Evolutionary conservation across 805 yeast genomes (phyloP), one percentile per base, ranked within the genome.

Genomic region (Zygosaccharomyces pseudorouxii): DNA sequence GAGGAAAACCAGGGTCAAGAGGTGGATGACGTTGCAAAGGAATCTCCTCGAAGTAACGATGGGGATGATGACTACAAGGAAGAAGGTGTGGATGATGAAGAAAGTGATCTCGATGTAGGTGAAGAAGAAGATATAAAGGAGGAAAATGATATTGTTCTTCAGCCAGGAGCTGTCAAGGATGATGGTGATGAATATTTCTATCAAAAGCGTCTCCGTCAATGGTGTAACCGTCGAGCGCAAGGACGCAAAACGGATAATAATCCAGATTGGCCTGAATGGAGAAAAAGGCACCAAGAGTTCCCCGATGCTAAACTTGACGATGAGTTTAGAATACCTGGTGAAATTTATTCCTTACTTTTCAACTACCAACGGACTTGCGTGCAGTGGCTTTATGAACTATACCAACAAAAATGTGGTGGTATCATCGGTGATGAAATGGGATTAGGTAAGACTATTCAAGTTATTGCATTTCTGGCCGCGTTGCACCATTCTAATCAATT

Each of bases 401-500:
- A 86, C 59, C 75, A 81, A 18, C 98, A 93, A 64, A 81, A 79
- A 43, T 84, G 90, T 2, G 99, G 99, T 2, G 99, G 99, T 0
- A 93, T 93, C 19, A 77, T 93, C 36, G 97, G 98, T 22, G 99
- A 93, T 67, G 99, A 93, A 65, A 93, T 93, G 99, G 99, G 99
- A 0, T 69, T 93, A 14, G 99, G 99, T 2, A 93, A 93, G 62
- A 93, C 99, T 0, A 85, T 93, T 44, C 98, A 93, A 63, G 79
- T 93, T 7, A 89, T 89, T 38, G 81, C 97, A 1, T 93, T 92
- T 64, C 60, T 93, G 7, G 97, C 98, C 0, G 93, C 96, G 0
- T 71, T 93, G 35, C 96, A 90, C 60, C 86, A 89, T 63, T 85
- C 95, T 14, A 82, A 84, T 0, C 70, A 79, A 49, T 70, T 92